phyloP scores from a whole-genome alignment of 1,139 yeast species.

The Ogataea hybrid region DNA sequence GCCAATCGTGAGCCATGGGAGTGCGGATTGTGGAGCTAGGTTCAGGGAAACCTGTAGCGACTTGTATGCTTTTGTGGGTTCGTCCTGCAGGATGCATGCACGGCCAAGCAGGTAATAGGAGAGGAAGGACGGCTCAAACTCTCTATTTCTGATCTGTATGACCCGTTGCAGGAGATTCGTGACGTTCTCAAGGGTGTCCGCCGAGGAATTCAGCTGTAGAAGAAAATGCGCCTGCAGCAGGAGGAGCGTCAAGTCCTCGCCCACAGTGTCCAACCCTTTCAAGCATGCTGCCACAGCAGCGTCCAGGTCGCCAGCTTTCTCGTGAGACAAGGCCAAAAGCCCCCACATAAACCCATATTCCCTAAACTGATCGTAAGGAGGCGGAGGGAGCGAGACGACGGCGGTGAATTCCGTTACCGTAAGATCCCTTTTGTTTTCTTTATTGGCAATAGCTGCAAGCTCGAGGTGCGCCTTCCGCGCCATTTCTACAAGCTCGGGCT shows the following conservation, averaged over 20 bases:
- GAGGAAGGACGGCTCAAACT: conserved; percentile 36
- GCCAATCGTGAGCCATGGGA: conserved; percentile 68
- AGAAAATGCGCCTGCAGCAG: conserved; percentile 48
- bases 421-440: conserved; percentile 47
- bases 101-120: conserved; percentile 60
- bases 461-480: conserved; percentile 54
- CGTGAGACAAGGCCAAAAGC: conserved; percentile 49
- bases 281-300: conserved; percentile 51
- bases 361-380: conserved; percentile 40
- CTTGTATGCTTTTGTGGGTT: conserved; percentile 54
- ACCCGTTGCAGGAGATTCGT: conserved; percentile 39
- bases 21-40: conserved; percentile 52
- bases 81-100: conserved; percentile 46
- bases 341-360: conserved; percentile 52
- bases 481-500: conserved; percentile 42
- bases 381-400: conserved; percentile 49
- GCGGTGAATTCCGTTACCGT: conserved; percentile 48
- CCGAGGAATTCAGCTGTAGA: conserved; percentile 31
- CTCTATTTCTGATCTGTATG: conserved; percentile 32
- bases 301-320: conserved; percentile 45
- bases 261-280: conserved; percentile 44
- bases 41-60: conserved; percentile 56
- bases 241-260: conserved; percentile 43
- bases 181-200: conserved; percentile 36
- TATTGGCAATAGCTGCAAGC: conserved; percentile 50